Conservation (phyloP, 208 protist genomes). For the Paratrypanosoma confusum region DNA sequence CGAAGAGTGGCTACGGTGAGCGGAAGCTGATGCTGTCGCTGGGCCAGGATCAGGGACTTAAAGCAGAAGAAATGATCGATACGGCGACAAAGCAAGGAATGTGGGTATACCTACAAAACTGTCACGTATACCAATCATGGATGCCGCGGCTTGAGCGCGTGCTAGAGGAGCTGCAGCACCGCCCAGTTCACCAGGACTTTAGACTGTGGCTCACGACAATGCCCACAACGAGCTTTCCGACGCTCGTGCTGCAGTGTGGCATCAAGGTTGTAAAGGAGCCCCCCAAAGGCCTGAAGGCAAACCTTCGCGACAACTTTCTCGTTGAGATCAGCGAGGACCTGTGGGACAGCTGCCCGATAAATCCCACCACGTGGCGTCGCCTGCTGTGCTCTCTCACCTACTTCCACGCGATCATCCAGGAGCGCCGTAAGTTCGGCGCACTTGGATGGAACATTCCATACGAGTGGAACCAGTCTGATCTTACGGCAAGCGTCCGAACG, state of each 20-base stretch:
- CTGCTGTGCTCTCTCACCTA: slow-evolving; percentile 94
- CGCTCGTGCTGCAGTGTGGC: slow-evolving; percentile 90
- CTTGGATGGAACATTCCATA: slow-evolving; percentile 95
- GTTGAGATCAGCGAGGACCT: slow-evolving; percentile 52
- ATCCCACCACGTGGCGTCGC: slow-evolving; percentile 77
- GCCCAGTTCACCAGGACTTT: slow-evolving; percentile 82
- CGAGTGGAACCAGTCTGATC: slow-evolving; percentile 92
- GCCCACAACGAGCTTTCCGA: slow-evolving; percentile 88
- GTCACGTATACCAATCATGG: slow-evolving; percentile 92
- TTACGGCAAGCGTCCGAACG: slow-evolving; percentile 76
- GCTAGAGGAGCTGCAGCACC: slow-evolving; percentile 67
- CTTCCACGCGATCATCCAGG: slow-evolving; percentile 92
- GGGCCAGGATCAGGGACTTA: slow-evolving; percentile 92
- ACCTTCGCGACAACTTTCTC: slow-evolving; percentile 84
- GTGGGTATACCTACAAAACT: slow-evolving; percentile 96
- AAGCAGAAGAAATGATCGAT: slow-evolving; percentile 86
- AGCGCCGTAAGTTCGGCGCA: slow-evolving; percentile 90
- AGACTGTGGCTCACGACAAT: slow-evolving; percentile 95
- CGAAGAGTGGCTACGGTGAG: slow-evolving; percentile 83
- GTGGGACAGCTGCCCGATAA: slow-evolving; percentile 73
- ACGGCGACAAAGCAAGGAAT: slow-evolving; percentile 54
- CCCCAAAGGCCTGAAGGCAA: slow-evolving; percentile 92
- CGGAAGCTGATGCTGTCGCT: slow-evolving; percentile 89
- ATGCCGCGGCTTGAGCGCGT: slow-evolving; percentile 90
- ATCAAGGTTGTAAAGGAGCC: slow-evolving; percentile 97